phyloP scores from a whole-genome alignment of 2,329 filamentous ascomycete genomes.

The Exophiala sp. region DNA sequence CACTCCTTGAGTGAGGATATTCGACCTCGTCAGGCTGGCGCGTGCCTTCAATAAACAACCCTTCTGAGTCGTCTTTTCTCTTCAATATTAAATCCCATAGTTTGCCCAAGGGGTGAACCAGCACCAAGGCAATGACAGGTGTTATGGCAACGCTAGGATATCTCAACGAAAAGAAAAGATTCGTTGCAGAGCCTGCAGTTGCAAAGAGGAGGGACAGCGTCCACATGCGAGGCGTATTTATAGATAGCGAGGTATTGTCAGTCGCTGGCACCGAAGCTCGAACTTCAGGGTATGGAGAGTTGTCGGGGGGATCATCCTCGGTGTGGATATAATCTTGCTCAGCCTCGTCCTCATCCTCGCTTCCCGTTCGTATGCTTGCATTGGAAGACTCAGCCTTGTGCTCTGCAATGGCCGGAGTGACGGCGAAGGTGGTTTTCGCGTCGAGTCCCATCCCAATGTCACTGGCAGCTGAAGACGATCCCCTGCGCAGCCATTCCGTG shows the following conservation, averaged over 20 bases:
- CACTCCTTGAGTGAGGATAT: slow-evolving; percentile 22
- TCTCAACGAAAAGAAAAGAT: slow-evolving; percentile 81
- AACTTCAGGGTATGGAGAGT: slow-evolving; percentile 61
- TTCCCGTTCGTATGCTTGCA: slow-evolving; percentile 29
- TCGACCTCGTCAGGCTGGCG: slow-evolving; percentile 38
- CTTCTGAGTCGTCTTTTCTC: slow-evolving; percentile 48
- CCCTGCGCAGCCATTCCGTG: slow-evolving; percentile 20
- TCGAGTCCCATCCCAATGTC: slow-evolving; percentile 34
- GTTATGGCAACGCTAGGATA: slow-evolving; percentile 88
- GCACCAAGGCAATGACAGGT: slow-evolving; percentile 76
- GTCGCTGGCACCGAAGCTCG: slow-evolving; percentile 70
- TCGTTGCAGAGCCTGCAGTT: slow-evolving; percentile 73
- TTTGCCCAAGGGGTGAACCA: slow-evolving; percentile 76
- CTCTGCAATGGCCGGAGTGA: slow-evolving; percentile 17
- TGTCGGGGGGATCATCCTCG: slow-evolving; percentile 35
- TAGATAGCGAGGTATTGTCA: slow-evolving; percentile 70
- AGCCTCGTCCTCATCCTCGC: slow-evolving; percentile 32
- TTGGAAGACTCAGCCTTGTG: slow-evolving; percentile 28
- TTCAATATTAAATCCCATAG: slow-evolving; percentile 71
- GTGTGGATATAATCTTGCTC: slow-evolving; percentile 31
- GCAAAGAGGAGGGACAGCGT: slow-evolving; percentile 71
- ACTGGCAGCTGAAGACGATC: slow-evolving; percentile 31
- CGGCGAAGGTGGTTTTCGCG: slow-evolving; percentile 33
- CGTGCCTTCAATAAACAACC: slow-evolving; percentile 55
- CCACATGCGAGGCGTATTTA: slow-evolving; percentile 84